Evolutionary conservation across 257 asterid genomes (phyloP).

Genomic region (Lantana camara): DNA sequence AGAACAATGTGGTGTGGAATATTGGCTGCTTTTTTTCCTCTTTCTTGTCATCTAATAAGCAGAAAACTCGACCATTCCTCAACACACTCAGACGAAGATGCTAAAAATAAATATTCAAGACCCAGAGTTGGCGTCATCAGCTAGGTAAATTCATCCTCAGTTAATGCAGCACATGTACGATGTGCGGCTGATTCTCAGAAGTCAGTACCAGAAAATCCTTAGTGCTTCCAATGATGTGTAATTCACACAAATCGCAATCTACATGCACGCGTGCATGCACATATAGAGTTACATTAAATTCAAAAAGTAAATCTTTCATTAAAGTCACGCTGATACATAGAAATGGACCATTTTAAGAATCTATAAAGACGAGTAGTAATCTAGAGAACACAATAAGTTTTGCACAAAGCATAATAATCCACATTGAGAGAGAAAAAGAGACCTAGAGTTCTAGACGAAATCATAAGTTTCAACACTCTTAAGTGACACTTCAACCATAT

Average conservation of each 20-base stretch:
- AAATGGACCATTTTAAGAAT: neutral
- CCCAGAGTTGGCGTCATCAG: too few species aligned
- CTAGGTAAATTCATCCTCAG: too few species aligned
- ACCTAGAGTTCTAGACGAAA: neutral
- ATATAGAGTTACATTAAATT: neutral
- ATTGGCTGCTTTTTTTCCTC: neutral
- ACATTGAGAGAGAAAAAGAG: slow-evolving; percentile 4
- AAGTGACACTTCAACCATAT: slow-evolving; percentile 14
- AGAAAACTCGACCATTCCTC: neutral
- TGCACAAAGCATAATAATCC: too few species aligned
- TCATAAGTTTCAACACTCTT: neutral
- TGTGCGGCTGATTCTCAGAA: too few species aligned
- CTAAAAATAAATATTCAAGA: neutral
- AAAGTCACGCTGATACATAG: neutral
- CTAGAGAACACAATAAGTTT: neutral
- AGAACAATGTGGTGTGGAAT: neutral
- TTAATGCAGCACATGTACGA: too few species aligned
- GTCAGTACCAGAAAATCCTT: too few species aligned
- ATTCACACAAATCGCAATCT: too few species aligned
- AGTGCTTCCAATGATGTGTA: too few species aligned
- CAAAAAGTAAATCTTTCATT: too few species aligned
- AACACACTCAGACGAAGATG: too few species aligned
- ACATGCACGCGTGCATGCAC: too few species aligned
- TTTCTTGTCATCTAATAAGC: too few species aligned
- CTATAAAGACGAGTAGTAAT: neutral